These are phyloP conservation scores for Calonectria naviculata DNA, from an alignment of 2,329 filamentous ascomycete species.

Conservation along the genomic window DNA sequence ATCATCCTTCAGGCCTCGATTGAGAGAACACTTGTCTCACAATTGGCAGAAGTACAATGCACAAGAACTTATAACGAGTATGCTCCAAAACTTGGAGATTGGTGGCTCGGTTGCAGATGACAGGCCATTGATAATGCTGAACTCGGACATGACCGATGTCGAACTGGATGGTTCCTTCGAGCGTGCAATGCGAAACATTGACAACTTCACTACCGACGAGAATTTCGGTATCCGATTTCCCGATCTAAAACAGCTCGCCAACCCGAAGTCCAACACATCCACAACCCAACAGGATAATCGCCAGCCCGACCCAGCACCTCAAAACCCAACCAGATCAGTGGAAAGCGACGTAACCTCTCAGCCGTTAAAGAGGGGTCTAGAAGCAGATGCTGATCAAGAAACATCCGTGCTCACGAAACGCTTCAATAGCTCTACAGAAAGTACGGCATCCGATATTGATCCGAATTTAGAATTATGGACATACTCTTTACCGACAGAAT, in stretches of 20 bases:
- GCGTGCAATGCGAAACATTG: neutral
- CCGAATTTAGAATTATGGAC: neutral
- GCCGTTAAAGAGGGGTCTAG: neutral
- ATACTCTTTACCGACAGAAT: neutral
- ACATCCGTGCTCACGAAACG: neutral
- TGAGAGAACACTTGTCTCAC: neutral
- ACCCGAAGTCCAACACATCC: neutral
- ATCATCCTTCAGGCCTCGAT: neutral
- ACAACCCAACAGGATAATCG: no score
- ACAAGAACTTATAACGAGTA: neutral
- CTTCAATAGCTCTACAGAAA: neutral
- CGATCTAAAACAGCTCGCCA: neutral
- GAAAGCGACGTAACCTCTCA: neutral
- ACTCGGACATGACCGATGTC: neutral
- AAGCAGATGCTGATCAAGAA: neutral
- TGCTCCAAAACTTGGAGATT: neutral
- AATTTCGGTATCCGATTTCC: neutral
- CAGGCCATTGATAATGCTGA: neutral
- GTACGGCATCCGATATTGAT: no score
- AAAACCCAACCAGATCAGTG: neutral
- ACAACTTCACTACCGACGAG: neutral
- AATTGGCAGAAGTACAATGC: neutral
- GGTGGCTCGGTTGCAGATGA: neutral
- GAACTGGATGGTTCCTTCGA: neutral
- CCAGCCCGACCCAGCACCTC: neutral